Base-by-base conservation (phyloP, 805 yeast species). In the Starmerella scarabaei region DNA sequence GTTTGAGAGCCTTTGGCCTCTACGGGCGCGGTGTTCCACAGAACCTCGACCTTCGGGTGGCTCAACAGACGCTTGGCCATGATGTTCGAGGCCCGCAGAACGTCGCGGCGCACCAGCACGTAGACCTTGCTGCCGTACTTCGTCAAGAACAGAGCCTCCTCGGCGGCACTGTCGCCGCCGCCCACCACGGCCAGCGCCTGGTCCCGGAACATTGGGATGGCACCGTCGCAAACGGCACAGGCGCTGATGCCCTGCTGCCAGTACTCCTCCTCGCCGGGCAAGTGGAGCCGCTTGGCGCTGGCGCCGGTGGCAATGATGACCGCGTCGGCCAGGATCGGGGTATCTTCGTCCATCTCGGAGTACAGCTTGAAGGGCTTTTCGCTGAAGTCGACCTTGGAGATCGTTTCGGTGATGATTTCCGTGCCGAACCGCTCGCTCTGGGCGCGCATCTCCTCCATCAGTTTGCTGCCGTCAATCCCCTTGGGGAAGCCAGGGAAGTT, bases 171-270 rank as follows among this genome's bases (percentile, higher is more conserved):
- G 65, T 91, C 99, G 63, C 99, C 99, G 52, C 99, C 99, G 45
- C 99, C 99, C 52, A 91, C 69, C 42, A 91, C 99, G 20, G 95
- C 97, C 60, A 91, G 73, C 30, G 98, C 97, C 66, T 85, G 81
- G 71, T 91, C 81, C 72, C 97, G 82, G 71, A 91, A 91, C 54
- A 91, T 86, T 54, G 99, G 99, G 36, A 91, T 93, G 26, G 99
- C 99, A 65, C 99, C 99, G 61, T 91, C 99, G 68, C 99, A 91
- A 47, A 91, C 98, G 30, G 99, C 99, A 71, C 99, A 91, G 15
- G 99, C 99, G 53, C 94, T 82, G 52, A 91, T 91, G 63, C 99
- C 99, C 62, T 80, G 80, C 70, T 91, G 99, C 99, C 99, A 91
- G 74, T 91, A 91, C 27, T 73, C 72, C 52, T 91, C 97, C 68